Percentiles rank a stretch among this genome's conserved stretches.
These are phyloP conservation scores for Porosira glacialis DNA, from an alignment of 352 stramenopile genomes.

Conservation along the genomic window DNA sequence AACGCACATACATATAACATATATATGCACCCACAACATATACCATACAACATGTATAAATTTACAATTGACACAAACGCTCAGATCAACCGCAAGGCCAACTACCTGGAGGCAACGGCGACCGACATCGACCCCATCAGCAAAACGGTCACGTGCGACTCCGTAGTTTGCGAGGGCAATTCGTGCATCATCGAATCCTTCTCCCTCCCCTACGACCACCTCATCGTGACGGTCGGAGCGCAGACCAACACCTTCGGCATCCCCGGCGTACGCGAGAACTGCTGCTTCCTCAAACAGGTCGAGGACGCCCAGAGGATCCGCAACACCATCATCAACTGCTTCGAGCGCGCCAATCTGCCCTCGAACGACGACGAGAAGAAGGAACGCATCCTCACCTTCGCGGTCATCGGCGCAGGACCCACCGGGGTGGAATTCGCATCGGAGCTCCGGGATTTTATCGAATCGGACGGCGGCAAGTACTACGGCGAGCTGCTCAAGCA, in stretches of 20 bases:
- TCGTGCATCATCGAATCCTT: constrained; percentile 84
- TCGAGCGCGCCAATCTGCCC: constrained; percentile 83
- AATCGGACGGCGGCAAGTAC: constrained; percentile 78
- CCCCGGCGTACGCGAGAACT: constrained; percentile 82
- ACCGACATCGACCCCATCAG: constrained; percentile 72
- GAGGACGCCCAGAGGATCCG: constrained; percentile 79
- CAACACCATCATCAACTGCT: constrained; percentile 83
- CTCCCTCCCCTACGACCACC: constrained; percentile 78
- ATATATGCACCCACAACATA: not conserved
- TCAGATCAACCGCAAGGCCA: constrained; percentile 75
- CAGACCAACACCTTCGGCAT: constrained; percentile 84
- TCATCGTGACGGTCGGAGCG: constrained; percentile 81
- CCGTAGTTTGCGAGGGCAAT: constrained; percentile 82
- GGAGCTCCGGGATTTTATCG: constrained; percentile 85
- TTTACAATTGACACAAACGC: not conserved
- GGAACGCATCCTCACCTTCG: constrained; percentile 77
- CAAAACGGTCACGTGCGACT: constrained; percentile 80
- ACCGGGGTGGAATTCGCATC: constrained; percentile 71
- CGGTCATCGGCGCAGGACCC: constrained; percentile 83
- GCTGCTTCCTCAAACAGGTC: constrained; percentile 83
- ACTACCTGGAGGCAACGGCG: constrained; percentile 82
- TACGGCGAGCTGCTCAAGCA: constrained; percentile 82
- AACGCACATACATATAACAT: no score
- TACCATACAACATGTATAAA: not conserved
- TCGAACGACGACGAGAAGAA: constrained; percentile 74